Conservation (phyloP, 2,329 filamentous ascomycete genomes). For the Chaetomiaceae sp. region DNA sequence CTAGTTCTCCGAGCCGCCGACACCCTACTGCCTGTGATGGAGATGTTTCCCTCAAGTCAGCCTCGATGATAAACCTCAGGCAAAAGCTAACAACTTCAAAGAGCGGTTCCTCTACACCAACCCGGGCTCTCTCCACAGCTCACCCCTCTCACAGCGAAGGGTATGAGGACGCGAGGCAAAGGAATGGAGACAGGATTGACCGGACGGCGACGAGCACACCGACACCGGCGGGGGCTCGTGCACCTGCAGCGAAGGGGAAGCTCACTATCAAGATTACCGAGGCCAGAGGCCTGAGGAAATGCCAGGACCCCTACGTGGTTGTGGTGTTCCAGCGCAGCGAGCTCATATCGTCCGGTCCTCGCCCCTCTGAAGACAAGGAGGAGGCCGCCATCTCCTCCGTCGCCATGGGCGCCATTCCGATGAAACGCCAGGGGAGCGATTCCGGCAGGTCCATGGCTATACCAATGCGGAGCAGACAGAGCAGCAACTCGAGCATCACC, state of each 20-base stretch:
- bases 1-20: conserved; percentile 46
- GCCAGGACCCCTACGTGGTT: conserved; percentile 88
- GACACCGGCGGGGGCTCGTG: conserved; percentile 51
- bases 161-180: conserved; percentile 36
- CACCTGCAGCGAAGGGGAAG: conserved; percentile 75
- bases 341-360: conserved; percentile 84
- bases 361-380: conserved; percentile 58
- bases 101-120: conserved; percentile 89
- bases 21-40: conserved; percentile 35
- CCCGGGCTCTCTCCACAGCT: conserved; percentile 71
- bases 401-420: conserved; percentile 47
- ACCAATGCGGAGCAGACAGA: conserved; percentile 93
- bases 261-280: conserved; percentile 85
- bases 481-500: conserved; percentile 82
- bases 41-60: conserved; percentile 47
- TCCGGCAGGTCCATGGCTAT: conserved; percentile 85
- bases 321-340: conserved; percentile 97
- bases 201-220: conserved; percentile 51
- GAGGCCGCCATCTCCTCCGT: conserved; percentile 34
- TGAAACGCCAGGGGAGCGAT: conserved; percentile 69
- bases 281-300: conserved; percentile 73
- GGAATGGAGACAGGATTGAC: conserved; percentile 37
- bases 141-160: conserved; percentile 48
- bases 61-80: conserved; percentile 61
- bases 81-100: conserved; percentile 87